A percentile compares a stretch with the other conserved stretches of the same genome.
Evolutionary conservation across 2,329 filamentous ascomycete species (phyloP).

Genomic region (Pseudonectria buxi): DNA sequence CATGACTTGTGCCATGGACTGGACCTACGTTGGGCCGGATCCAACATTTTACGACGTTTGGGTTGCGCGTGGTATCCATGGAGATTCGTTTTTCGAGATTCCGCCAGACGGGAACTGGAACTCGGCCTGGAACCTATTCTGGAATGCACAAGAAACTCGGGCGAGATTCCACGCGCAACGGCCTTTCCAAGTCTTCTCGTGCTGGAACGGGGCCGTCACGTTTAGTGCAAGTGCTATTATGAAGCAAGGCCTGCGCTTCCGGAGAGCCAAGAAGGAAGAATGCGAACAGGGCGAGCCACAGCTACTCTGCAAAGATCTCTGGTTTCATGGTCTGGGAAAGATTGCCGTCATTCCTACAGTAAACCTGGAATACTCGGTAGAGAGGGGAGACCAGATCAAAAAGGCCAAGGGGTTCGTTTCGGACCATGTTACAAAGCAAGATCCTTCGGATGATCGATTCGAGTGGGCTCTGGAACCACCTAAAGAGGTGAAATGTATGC

Average conservation of each 20-base stretch:
- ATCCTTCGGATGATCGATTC: slow-evolving; percentile 26
- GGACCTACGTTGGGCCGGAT: slow-evolving; percentile 36
- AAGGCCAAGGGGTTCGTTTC: slow-evolving; percentile 40
- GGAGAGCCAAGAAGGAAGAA: slow-evolving; percentile 31
- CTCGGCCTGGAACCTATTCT: slow-evolving; percentile 42
- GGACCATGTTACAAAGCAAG: slow-evolving; percentile 23
- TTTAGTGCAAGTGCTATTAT: slow-evolving; percentile 42
- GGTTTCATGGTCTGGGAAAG: slow-evolving; percentile 38
- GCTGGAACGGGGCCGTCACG: slow-evolving; percentile 50
- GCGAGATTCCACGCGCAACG: slow-evolving; percentile 25
- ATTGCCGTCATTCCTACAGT: slow-evolving; percentile 50
- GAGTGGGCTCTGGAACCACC: slow-evolving; percentile 39
- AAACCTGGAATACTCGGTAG: slow-evolving; percentile 45
- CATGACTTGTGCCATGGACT: slow-evolving; percentile 54
- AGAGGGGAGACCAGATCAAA: slow-evolving; percentile 39
- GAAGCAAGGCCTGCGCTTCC: slow-evolving; percentile 35
- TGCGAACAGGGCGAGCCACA: slow-evolving; percentile 48
- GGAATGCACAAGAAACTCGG: slow-evolving; percentile 35
- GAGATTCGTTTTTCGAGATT: slow-evolving; percentile 50
- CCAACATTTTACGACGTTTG: slow-evolving; percentile 51
- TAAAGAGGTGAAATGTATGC: slow-evolving; percentile 40
- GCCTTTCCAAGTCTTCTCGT: slow-evolving; percentile 52
- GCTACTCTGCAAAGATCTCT: slow-evolving; percentile 51
- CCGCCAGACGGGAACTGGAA: slow-evolving; percentile 41
- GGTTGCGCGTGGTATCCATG: slow-evolving; percentile 44